Evolutionary conservation across 2,329 filamentous ascomycete genomes (phyloP).

Genomic region (Alternaria sp.): DNA sequence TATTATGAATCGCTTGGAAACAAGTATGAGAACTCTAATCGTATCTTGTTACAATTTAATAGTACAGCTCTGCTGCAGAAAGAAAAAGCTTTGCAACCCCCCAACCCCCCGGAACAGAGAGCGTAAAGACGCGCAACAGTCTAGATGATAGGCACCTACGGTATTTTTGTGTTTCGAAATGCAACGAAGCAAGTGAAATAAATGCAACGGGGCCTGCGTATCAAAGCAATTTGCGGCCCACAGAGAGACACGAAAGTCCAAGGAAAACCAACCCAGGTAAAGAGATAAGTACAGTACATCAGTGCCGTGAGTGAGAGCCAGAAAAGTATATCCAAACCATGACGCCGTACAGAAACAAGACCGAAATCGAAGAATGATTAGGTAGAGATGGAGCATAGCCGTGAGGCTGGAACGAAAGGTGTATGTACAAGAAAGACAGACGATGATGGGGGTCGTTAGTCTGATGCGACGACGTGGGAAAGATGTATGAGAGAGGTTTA

Average conservation of each 20-base stretch:
- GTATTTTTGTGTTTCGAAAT: not conserved
- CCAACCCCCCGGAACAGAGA: not conserved
- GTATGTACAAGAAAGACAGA: constrained; percentile 11
- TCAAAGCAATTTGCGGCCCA: constrained; percentile 5
- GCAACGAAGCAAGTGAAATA: not conserved
- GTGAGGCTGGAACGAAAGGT: constrained; percentile 8
- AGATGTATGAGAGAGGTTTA: constrained; percentile 14
- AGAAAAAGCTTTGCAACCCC: not conserved
- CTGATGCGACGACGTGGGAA: constrained; percentile 28
- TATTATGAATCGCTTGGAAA: constrained; percentile 2
- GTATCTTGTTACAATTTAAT: constrained; percentile 3
- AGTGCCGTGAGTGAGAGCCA: constrained; percentile 2
- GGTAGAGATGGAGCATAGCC: constrained; percentile 5
- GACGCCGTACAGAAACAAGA: not conserved
- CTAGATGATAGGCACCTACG: not conserved
- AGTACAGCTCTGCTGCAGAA: not conserved
- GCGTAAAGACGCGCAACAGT: not conserved
- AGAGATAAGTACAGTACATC: constrained; percentile 11
- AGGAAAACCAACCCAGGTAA: not conserved
- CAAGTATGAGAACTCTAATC: not conserved
- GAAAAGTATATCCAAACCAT: not conserved
- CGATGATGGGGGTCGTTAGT: not conserved
- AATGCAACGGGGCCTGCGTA: not conserved
- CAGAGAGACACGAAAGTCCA: not conserved
- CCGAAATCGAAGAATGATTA: not conserved